Conservation (phyloP, 2,329 filamentous ascomycete genomes). For the Cladosporium sp. region DNA sequence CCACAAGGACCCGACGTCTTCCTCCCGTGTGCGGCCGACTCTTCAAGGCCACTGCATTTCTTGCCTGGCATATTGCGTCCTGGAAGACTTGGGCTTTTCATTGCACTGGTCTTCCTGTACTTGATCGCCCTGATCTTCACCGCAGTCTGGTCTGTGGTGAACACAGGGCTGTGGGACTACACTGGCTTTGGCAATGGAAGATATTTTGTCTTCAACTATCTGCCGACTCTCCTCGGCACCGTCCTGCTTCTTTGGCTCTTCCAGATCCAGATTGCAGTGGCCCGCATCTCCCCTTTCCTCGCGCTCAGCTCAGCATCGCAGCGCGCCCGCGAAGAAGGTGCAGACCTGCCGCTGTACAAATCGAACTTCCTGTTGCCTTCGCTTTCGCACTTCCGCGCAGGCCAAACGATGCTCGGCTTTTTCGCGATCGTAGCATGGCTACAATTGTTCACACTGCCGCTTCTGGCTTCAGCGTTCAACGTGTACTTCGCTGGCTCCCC, state of each 20-base stretch:
- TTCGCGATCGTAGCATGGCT: conserved; percentile 68
- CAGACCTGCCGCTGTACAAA: conserved; percentile 57
- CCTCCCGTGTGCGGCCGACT: conserved; percentile 25
- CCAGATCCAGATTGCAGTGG: conserved; percentile 65
- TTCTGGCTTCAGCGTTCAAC: conserved; percentile 72
- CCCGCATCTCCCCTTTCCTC: conserved; percentile 70
- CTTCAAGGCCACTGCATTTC: conserved; percentile 51
- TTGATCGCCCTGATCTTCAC: conserved; percentile 65
- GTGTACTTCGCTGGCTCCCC: conserved; percentile 56
- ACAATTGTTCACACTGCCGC: conserved; percentile 69
- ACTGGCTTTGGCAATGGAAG: conserved; percentile 60
- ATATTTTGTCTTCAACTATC: conserved; percentile 81
- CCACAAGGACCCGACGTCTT: conserved; percentile 24
- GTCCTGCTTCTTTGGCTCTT: conserved; percentile 71
- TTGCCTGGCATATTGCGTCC: conserved; percentile 66
- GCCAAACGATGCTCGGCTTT: conserved; percentile 60
- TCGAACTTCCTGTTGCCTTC: conserved; percentile 60
- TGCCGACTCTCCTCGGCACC: conserved; percentile 71
- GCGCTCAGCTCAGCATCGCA: conserved; percentile 63
- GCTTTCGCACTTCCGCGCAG: conserved; percentile 54
- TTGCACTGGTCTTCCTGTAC: conserved; percentile 61
- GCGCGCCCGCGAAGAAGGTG: conserved; percentile 54
- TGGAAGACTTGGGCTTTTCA: conserved; percentile 55
- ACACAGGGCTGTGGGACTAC: conserved; percentile 64
- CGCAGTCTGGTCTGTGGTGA: conserved; percentile 59